A percentile compares a stretch with the other conserved stretches of the same genome.
phyloP scores from a whole-genome alignment of 2,329 filamentous ascomycete genomes.

The Penicillium sp. region DNA sequence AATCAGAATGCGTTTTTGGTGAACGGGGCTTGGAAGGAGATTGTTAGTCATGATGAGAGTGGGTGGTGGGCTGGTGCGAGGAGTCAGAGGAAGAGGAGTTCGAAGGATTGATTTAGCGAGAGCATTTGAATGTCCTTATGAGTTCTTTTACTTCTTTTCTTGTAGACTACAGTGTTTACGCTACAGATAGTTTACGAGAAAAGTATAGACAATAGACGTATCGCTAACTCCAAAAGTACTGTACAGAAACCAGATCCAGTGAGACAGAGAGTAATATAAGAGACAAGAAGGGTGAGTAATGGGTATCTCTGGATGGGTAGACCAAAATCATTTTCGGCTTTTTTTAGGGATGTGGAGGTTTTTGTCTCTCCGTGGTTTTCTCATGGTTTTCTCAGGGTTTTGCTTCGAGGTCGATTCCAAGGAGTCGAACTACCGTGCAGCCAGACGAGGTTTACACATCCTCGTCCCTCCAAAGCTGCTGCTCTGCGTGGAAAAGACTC shows the following conservation, averaged over 20 bases:
- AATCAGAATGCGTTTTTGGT: conserved; percentile 12
- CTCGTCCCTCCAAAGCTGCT: conserved; percentile 17
- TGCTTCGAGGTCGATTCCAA: neutral
- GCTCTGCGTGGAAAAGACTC: conserved; percentile 61
- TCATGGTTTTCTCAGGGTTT: too few relatives aligned
- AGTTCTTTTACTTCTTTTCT: too few relatives aligned
- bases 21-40: conserved; percentile 12
- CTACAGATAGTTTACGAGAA: neutral
- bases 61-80: conserved; percentile 11
- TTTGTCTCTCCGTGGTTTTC: conserved; percentile 1
- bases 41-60: conserved; percentile 13
- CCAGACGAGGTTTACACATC: too few relatives aligned
- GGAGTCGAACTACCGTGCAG: too few relatives aligned
- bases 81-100: conserved; percentile 4
- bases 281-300: neutral
- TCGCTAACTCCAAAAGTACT: conserved; percentile 18
- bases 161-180: too few relatives aligned
- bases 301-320: conserved; percentile 18
- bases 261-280: conserved; percentile 1
- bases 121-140: neutral
- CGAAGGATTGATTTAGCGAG: conserved; percentile 1
- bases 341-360: neutral
- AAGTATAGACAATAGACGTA: neutral
- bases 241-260: conserved; percentile 12
- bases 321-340: neutral